Evolutionary conservation across 2,329 filamentous ascomycete species (phyloP), one percentile per base, ranked within the genome.

Genomic region (Myriosclerotinia curreyana): DNA sequence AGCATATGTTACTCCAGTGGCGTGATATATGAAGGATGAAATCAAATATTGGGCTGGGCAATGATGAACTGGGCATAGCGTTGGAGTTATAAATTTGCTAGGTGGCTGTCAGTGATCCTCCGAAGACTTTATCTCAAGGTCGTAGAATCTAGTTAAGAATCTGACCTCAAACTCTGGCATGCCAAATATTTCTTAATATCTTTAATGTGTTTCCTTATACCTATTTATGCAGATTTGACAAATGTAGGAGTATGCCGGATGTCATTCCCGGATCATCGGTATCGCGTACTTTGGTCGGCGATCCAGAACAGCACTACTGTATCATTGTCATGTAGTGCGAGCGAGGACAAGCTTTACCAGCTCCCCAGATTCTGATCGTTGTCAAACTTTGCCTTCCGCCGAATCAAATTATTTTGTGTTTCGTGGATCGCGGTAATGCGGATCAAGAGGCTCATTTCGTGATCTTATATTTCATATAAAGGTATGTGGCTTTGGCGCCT

Each of bases 1-100:
- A 65, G 84, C 86, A 0, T 92, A 79, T 72, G 75, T 84, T 38
- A 73, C 75, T 49, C 66, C 71, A 28, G 67, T 60, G 25, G 68
- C 58, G 62, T 72, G 60, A 67, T 38, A 46, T 15, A 20, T 31
- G 28, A 17, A 20, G 4, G 28, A 36, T 36, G 4, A 17, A 22
- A 61, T 59, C 44, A 52, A 36, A 42, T 9, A 17, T 42, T 49
- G 48, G 9, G 25, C n/a, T 49, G 48, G 9, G 34, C 25, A 51
- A 20, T n/a, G 14, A 40, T 60, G 8, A 38, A 50, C n/a, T 31
- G 38, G 60, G 67, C 66, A 71, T 70, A 68, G 69, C 69, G 66
- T 48, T 65, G 68, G 67, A 66, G 66, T 69, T 69, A 62, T 22
- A 22, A 31, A 50, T 55, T 20, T 48, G 64, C 25, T 59, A 36